Base-by-base conservation (phyloP, 345 rosid genomes). In the Brassica rapa region DNA sequence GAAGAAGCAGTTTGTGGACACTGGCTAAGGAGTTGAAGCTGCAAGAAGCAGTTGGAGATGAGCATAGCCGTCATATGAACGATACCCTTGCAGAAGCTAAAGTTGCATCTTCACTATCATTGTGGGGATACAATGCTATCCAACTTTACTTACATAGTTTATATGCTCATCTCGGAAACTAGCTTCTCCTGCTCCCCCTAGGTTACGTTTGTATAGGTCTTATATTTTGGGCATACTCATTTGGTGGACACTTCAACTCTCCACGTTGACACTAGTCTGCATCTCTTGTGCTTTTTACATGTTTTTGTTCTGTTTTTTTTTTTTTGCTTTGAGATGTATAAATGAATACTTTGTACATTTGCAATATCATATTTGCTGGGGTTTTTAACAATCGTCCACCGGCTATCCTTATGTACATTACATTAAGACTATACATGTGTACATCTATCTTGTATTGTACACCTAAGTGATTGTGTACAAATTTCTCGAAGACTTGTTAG, bases 1-100 rank as follows among this genome's bases (percentile, higher is more conserved):
- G 96, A 93, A 91, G 86, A 95, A 93, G 87, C 96, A 91, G 75
- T 91, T 91, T 72, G 94, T 91, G 4, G 98, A 95, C 83, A 96
- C 83, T 95, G 49, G 85, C 98, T 0, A 97, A 90, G 81, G 97
- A 95, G 81, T 81, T 93, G 81, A 95, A 90, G 83, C 79, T 91
- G 81, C 99, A 95, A 81, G 97, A 93, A 79, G 90, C 90, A 35
- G 96, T 93, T 62, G 82, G 91, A 0, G 87, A 84, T 77, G 98
- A 95, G 81, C 92, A 95, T 73, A 60, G 83, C 19, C 99, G 77
- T 60, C 98, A 90, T 80, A 87, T 90, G 97, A 93, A 95, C 76
- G 66, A 87, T 29, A 93, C 98, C n/a, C 86, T 88, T 27, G 91
- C 79, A 1, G 98, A 90, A 81, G 98, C 99, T 5, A 95, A 3